phyloP scores from a whole-genome alignment of 2,329 filamentous ascomycete genomes.

The Tolypocladium paradoxum region DNA sequence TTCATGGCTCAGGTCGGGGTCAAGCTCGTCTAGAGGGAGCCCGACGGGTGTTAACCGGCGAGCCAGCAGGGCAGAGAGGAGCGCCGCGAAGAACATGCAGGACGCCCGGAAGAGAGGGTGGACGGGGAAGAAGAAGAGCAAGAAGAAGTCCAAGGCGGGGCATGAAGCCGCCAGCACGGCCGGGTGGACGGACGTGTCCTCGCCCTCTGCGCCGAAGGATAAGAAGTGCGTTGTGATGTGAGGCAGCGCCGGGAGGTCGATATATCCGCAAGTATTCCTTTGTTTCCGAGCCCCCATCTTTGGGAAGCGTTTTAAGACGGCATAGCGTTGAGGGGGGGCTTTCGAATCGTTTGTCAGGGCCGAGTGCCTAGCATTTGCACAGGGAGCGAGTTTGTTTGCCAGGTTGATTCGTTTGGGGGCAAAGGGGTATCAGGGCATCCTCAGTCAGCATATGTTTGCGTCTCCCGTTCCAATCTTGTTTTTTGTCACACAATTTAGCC shows the following conservation, averaged over 20 bases:
- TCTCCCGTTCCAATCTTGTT: too few species aligned
- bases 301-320: neutral
- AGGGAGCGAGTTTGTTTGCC: neutral
- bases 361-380: neutral
- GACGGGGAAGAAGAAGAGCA: constrained; percentile 31
- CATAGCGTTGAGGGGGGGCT: neutral
- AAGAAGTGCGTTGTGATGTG: constrained; percentile 46
- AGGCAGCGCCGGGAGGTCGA: neutral
- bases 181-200: constrained; percentile 43
- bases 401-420: neutral
- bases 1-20: constrained; percentile 25
- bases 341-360: neutral
- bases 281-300: neutral
- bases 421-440: too few species aligned
- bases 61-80: constrained; percentile 46
- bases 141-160: constrained; percentile 11
- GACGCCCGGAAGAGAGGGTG: constrained; percentile 50
- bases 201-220: constrained; percentile 19
- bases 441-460: neutral
- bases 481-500: neutral
- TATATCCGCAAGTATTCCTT: neutral
- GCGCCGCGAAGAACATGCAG: constrained; percentile 50
- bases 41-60: constrained; percentile 33
- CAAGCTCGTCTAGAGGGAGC: constrained; percentile 23
- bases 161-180: constrained; percentile 31